Percentiles rank a stretch among this genome's conserved stretches.
phyloP scores from a whole-genome alignment of 345 rosid species.

The Toxicodendron radicans region DNA sequence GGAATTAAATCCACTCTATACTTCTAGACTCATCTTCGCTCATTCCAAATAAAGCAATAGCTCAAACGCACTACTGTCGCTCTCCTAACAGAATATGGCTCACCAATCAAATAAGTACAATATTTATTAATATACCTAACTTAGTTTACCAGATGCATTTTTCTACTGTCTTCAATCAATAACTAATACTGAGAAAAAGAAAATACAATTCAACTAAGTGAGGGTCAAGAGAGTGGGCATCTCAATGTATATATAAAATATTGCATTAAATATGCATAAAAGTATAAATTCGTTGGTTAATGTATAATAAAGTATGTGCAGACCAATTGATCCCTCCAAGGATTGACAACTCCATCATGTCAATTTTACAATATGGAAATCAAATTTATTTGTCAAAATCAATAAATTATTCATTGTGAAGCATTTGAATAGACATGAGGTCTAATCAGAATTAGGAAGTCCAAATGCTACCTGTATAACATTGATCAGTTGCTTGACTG shows the following conservation, averaged over 20 bases:
- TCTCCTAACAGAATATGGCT: not conserved
- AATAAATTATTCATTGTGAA: not conserved
- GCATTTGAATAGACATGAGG: not conserved
- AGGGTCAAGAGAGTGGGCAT: not conserved
- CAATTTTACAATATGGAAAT: not conserved
- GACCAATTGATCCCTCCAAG: not conserved
- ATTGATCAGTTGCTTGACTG: slow-evolving; percentile 74
- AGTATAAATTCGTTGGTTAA: not conserved
- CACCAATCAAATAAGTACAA: not conserved
- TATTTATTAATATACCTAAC: not conserved
- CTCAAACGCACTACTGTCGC: not conserved
- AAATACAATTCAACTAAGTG: not conserved
- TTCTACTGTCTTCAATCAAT: not conserved
- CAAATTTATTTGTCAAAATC: too few relatives aligned
- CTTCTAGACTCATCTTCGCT: not conserved
- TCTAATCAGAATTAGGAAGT: slow-evolving; percentile 4
- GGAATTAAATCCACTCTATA: not conserved
- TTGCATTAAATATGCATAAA: not conserved
- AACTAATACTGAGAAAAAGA: not conserved
- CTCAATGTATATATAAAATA: not conserved
- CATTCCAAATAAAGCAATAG: not conserved
- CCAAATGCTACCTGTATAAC: slow-evolving; percentile 67
- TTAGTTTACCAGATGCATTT: not conserved
- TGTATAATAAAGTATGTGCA: not conserved
- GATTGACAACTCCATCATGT: not conserved